Conservation (phyloP, 768 basidiomycete species). For the Mycena pura region DNA sequence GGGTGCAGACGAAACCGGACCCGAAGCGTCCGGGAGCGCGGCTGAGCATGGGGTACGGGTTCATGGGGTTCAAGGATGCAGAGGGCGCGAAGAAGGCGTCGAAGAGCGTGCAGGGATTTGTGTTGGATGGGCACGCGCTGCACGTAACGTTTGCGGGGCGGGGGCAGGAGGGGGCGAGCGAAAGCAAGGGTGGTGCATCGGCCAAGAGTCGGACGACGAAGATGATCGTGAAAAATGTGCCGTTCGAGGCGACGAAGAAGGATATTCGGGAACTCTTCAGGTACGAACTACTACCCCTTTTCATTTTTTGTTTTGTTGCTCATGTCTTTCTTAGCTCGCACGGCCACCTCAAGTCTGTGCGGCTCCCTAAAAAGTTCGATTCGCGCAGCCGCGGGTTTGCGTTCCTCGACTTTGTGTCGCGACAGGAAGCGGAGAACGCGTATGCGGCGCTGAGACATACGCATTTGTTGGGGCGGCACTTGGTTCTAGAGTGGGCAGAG, state of each 20-base stretch:
- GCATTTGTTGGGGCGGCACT: slow-evolving; percentile 93
- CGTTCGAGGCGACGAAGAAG: slow-evolving; percentile 95
- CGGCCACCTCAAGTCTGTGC: slow-evolving; percentile 92
- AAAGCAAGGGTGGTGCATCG: slow-evolving; percentile 42
- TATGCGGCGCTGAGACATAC: slow-evolving; percentile 89
- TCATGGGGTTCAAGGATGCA: slow-evolving; percentile 84
- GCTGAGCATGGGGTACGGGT: slow-evolving; percentile 96
- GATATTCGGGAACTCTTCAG: slow-evolving; percentile 90
- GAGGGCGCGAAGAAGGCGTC: slow-evolving; percentile 79
- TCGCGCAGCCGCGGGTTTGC: slow-evolving; percentile 92
- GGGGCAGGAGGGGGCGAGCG: slow-evolving; percentile 60
- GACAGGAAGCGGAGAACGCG: slow-evolving; percentile 89
- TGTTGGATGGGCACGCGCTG: slow-evolving; percentile 86
- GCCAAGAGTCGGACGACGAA: slow-evolving; percentile 80
- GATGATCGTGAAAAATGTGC: slow-evolving; percentile 97
- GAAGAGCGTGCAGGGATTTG: slow-evolving; percentile 79
- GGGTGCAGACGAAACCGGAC: slow-evolving; percentile 90
- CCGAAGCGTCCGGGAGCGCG: slow-evolving; percentile 70
- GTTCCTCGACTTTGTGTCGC: slow-evolving; percentile 92
- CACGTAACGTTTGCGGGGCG: slow-evolving; percentile 88
- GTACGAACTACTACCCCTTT: slow-evolving; percentile 52
- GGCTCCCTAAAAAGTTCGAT: slow-evolving; percentile 92
- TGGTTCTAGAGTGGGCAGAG: slow-evolving; percentile 94
- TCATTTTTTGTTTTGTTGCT: not conserved
- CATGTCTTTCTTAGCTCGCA: slow-evolving; percentile 64